Base-by-base conservation (phyloP, 2,329 filamentous ascomycete genomes). In the Pseudogymnoascus verrucosus region DNA sequence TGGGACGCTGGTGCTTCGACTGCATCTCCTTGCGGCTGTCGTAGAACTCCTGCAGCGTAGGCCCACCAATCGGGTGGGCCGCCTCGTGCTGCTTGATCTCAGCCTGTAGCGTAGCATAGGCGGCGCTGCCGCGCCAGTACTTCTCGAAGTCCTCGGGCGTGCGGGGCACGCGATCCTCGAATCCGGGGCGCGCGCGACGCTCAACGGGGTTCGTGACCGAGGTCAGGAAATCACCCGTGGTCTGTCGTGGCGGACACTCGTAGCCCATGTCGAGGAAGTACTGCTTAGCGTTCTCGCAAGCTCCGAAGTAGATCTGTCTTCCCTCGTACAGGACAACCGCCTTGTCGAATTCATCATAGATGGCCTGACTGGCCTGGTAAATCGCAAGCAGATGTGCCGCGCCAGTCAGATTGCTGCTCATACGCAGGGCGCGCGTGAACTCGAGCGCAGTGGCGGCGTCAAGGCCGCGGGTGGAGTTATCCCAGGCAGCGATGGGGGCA, bases 221-320 rank as follows among this genome's bases (percentile, higher is more conserved):
- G 0, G 89, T 93, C 40, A 93, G 76, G 74, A 93, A 93, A 72
- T 95, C 90, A 3, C 85, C 71, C 3, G 71, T 73, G 0, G 73
- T 74, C 26, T 74, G 71, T 8, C 81, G 87, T 85, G 19, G 86
- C 80, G 60, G 86, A 81, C 1, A 89, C 85, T 84, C 79, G 69
- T 90, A 93, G 0, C 90, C 90, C 61, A 93, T 79, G 21, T 84
- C 77, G 57, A 86, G 74, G 67, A 93, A 92, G 71, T 90, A 93
- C 39, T 80, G 75, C 71, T 84, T 89, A 1, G 89, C 90, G 1
- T 83, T 76, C 1, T 83, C 80, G 0, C 83, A 80, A 0, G 79
- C 80, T 0, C 90, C 90, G 68, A 86, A 93, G 76, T 85, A 93
- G n/a, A 91, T 84, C 68, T 89, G 88, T 63, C 86, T 82, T 1